Conservation (phyloP, 2,329 filamentous ascomycete species). For the Cytospora piceae region DNA sequence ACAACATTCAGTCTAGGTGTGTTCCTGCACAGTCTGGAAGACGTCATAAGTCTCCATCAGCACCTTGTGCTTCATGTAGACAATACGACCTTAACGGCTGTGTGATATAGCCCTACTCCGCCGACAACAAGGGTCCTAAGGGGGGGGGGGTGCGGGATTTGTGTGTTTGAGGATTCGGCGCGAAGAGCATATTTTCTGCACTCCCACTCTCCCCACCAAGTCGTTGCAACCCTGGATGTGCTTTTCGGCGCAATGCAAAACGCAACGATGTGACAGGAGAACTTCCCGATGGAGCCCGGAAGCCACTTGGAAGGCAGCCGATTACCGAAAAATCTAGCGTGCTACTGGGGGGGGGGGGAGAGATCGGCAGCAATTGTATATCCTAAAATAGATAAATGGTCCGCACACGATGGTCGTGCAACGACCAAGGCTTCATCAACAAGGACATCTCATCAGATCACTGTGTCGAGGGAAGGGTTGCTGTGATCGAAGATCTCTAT, state of each 20-base stretch:
- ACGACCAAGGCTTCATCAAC: neutral
- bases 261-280: constrained; percentile 29
- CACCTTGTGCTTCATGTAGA: constrained; percentile 18
- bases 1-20: neutral
- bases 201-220: constrained; percentile 11
- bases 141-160: constrained; percentile 10
- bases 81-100: constrained; percentile 16
- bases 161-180: constrained; percentile 11
- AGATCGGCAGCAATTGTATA: constrained; percentile 6
- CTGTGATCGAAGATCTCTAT: neutral
- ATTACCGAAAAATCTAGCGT: constrained; percentile 28
- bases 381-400: constrained; percentile 7
- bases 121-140: constrained; percentile 9
- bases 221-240: constrained; percentile 22
- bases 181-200: constrained; percentile 6
- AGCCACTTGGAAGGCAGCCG: constrained; percentile 25
- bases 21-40: neutral
- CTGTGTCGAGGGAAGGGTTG: neutral
- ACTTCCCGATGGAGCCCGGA: constrained; percentile 26
- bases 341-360: neutral
- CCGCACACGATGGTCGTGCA: neutral
- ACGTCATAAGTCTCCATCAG: neutral
- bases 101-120: constrained; percentile 24
- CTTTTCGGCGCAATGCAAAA: constrained; percentile 27
- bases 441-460: neutral